Conservation (phyloP, 805 yeast species). For the Debaryomyces maramus region DNA sequence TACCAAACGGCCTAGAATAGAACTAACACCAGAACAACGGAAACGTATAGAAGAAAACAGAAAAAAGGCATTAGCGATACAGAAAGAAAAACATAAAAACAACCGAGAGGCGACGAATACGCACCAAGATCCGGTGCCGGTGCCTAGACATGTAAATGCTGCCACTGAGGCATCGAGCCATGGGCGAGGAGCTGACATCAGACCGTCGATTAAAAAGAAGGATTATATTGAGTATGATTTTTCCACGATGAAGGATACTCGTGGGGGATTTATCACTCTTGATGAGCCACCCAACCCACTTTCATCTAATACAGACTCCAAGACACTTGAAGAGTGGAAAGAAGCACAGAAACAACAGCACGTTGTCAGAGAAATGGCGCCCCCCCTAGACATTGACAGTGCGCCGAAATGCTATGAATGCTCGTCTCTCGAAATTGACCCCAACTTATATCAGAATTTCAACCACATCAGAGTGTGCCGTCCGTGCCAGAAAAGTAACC, state of each 20-base stretch:
- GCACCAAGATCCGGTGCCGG: constrained; percentile 7
- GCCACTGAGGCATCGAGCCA: constrained; percentile 6
- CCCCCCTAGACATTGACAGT: constrained; percentile 66
- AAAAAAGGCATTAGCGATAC: constrained; percentile 50
- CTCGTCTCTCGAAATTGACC: constrained; percentile 75
- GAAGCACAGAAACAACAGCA: constrained; percentile 43
- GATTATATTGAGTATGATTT: constrained; percentile 86
- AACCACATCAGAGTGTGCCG: constrained; percentile 71
- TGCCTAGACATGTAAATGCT: not conserved
- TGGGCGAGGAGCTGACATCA: constrained; percentile 12
- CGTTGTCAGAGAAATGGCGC: constrained; percentile 55
- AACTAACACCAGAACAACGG: constrained; percentile 50
- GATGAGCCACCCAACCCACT: constrained; percentile 18
- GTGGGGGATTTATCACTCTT: constrained; percentile 75
- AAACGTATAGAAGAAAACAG: constrained; percentile 53
- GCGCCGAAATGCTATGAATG: constrained; percentile 89
- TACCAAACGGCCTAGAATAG: constrained; percentile 21
- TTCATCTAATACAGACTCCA: constrained; percentile 18
- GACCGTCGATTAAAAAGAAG: constrained; percentile 47
- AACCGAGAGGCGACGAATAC: constrained; percentile 37
- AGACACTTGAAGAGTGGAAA: constrained; percentile 47
- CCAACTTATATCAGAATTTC: constrained; percentile 67
- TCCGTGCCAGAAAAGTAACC: constrained; percentile 65
- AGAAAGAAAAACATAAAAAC: constrained; percentile 31
- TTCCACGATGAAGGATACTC: constrained; percentile 82